Conservation (phyloP, 2,329 filamentous ascomycete genomes). For the Hysterium pulicare region DNA sequence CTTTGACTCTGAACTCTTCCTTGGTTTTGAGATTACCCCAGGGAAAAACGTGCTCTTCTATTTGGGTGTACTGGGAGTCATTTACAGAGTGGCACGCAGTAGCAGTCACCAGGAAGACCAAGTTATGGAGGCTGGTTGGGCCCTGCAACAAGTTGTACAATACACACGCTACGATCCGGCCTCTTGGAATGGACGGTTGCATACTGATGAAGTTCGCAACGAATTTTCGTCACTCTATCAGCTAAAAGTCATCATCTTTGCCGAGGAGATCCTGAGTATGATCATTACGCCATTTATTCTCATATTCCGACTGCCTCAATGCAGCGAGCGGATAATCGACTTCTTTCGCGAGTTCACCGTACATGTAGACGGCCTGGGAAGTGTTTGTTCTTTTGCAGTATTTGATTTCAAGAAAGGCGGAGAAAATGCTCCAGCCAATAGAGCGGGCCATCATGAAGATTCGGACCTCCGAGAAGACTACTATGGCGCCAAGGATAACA, state of each 20-base stretch:
- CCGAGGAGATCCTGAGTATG: conserved; percentile 90
- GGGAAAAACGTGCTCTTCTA: conserved; percentile 91
- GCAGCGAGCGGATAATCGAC: conserved; percentile 89
- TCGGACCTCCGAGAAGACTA: conserved; percentile 75
- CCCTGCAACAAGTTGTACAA: conserved; percentile 81
- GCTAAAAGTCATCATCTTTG: conserved; percentile 84
- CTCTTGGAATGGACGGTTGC: conserved; percentile 85
- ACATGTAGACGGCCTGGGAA: conserved; percentile 91
- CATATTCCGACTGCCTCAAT: conserved; percentile 79
- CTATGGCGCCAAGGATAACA: conserved; percentile 91
- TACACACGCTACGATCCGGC: conserved; percentile 90
- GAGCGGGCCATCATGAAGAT: conserved; percentile 48
- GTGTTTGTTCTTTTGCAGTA: conserved; percentile 95
- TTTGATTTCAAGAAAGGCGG: conserved; percentile 92
- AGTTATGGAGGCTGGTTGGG: conserved; percentile 89
- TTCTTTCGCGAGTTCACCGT: conserved; percentile 98
- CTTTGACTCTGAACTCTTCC: conserved; percentile 85
- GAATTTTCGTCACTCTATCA: conserved; percentile 92
- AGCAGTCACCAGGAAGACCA: conserved; percentile 80
- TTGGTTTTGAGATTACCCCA: conserved; percentile 85
- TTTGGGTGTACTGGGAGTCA: conserved; percentile 73
- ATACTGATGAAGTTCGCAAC: conserved; percentile 86
- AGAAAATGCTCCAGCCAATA: conserved; percentile 46
- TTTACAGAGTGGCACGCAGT: conserved; percentile 81
- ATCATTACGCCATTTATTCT: conserved; percentile 87